Percentiles rank a stretch among this genome's conserved stretches.
phyloP scores from a whole-genome alignment of 2,329 filamentous ascomycete genomes.

The Hypoxylon sp. region DNA sequence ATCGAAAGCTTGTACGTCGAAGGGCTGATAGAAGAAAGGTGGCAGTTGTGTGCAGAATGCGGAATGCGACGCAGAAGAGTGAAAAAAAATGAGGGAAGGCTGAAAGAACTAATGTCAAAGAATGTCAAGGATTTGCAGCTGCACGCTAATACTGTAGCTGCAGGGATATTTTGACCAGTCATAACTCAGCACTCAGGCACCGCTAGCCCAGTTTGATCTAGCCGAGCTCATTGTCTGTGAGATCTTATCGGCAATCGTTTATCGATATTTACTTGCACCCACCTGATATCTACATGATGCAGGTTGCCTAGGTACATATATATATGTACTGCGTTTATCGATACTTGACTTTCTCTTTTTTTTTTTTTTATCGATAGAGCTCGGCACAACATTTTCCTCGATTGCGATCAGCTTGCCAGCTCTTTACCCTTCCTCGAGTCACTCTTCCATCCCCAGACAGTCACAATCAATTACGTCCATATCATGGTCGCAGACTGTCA shows the following conservation, averaged over 20 bases:
- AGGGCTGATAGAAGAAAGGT: constrained; percentile 17
- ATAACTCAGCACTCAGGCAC: background rate
- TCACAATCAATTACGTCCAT: background rate
- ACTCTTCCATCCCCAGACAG: background rate
- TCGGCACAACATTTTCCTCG: constrained; percentile 15
- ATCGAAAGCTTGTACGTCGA: background rate
- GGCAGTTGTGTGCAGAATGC: constrained; percentile 29
- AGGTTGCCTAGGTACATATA: no score
- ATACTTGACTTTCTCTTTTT: background rate
- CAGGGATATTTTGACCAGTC: constrained; percentile 1
- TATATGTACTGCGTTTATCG: constrained; percentile 16
- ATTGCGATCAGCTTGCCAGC: background rate
- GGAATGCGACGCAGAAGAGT: constrained; percentile 42
- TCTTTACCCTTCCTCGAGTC: background rate
- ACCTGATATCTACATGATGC: no score
- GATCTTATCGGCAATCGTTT: background rate
- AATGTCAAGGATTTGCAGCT: constrained; percentile 15
- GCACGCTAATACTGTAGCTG: constrained; percentile 6
- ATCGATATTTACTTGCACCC: background rate
- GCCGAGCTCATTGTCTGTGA: background rate
- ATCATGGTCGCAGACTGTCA: constrained; percentile 1
- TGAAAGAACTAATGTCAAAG: constrained; percentile 39
- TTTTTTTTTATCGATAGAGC: constrained; percentile 13
- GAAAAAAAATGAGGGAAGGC: constrained; percentile 32
- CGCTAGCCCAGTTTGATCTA: background rate